These are phyloP conservation scores for Debaryomycetaceae sp. DNA, from an alignment of 1,139 yeast species.

Conservation along the genomic window DNA sequence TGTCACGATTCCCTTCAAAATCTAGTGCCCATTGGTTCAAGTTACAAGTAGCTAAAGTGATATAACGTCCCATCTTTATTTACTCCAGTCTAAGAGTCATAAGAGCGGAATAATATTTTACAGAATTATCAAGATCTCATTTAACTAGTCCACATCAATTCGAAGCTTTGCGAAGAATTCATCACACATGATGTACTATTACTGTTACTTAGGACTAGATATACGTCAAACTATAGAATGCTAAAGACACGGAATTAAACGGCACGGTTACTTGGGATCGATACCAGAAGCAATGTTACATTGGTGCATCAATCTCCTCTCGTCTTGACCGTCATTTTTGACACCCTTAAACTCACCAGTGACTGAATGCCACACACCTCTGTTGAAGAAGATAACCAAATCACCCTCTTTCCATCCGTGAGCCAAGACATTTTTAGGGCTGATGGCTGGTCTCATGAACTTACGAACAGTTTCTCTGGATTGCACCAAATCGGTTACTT, in stretches of 20 bases:
- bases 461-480: slow-evolving; percentile 68
- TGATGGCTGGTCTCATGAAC: slow-evolving; percentile 81
- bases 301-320: slow-evolving; percentile 84
- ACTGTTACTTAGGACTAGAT: too few species aligned
- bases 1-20: slow-evolving; percentile 92
- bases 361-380: slow-evolving; percentile 88
- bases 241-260: too few species aligned
- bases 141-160: too few species aligned
- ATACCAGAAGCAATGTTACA: slow-evolving; percentile 82
- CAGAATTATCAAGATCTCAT: background rate
- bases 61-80: slow-evolving; percentile 47
- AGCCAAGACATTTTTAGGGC: slow-evolving; percentile 69
- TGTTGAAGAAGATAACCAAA: slow-evolving; percentile 76
- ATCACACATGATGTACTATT: too few species aligned
- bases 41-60: slow-evolving; percentile 61
- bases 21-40: slow-evolving; percentile 99
- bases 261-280: slow-evolving; percentile 46
- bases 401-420: slow-evolving; percentile 84
- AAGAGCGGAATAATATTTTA: too few species aligned
- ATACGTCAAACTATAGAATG: too few species aligned
- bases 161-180: too few species aligned
- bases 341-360: slow-evolving; percentile 74
- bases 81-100: background rate
- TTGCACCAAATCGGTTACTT: slow-evolving; percentile 55
- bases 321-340: slow-evolving; percentile 50